phyloP scores from a whole-genome alignment of 108 stramenopile species.

The Fragilaria radians region DNA sequence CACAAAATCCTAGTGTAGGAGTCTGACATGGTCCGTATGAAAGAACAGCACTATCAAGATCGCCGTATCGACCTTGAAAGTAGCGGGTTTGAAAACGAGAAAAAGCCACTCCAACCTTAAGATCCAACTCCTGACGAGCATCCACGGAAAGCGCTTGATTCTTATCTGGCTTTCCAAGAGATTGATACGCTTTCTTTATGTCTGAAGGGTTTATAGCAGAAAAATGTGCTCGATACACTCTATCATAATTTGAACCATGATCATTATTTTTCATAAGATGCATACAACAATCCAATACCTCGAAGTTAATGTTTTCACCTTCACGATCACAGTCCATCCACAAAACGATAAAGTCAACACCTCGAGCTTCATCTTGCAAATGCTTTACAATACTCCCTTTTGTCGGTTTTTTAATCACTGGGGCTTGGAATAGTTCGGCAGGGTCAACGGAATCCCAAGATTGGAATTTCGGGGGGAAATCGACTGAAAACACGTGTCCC shows the following conservation, averaged over 20 bases:
- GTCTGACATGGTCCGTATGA: slow-evolving; percentile 97
- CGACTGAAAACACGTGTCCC: slow-evolving; percentile 93
- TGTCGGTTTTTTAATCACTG: slow-evolving; percentile 60
- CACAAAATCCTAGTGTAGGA: slow-evolving; percentile 95
- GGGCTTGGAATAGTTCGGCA: slow-evolving; percentile 81
- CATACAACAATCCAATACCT: slow-evolving; percentile 85
- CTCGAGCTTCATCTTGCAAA: slow-evolving; percentile 66
- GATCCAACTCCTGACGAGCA: slow-evolving; percentile 94
- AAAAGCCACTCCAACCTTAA: slow-evolving; percentile 94
- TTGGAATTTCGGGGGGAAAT: slow-evolving; percentile 85
- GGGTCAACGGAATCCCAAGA: slow-evolving; percentile 91
- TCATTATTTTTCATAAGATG: slow-evolving; percentile 39
- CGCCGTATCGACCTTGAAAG: slow-evolving; percentile 88
- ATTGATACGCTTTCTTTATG: slow-evolving; percentile 80
- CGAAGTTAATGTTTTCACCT: slow-evolving; percentile 96
- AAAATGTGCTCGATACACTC: slow-evolving; percentile 92
- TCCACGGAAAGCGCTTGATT: slow-evolving; percentile 87
- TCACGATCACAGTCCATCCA: slow-evolving; percentile 97
- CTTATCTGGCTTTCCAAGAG: slow-evolving; percentile 82
- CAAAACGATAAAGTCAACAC: slow-evolving; percentile 74
- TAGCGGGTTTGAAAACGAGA: slow-evolving; percentile 92
- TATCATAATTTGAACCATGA: slow-evolving; percentile 43
- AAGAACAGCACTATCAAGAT: slow-evolving; percentile 83
- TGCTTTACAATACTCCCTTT: slow-evolving; percentile 78
- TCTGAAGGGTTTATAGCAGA: slow-evolving; percentile 91